Percentiles rank a stretch among this genome's conserved stretches.
These are phyloP conservation scores for Tylopilus intermedius DNA, from an alignment of 768 basidiomycete genomes.

Conservation along the genomic window DNA sequence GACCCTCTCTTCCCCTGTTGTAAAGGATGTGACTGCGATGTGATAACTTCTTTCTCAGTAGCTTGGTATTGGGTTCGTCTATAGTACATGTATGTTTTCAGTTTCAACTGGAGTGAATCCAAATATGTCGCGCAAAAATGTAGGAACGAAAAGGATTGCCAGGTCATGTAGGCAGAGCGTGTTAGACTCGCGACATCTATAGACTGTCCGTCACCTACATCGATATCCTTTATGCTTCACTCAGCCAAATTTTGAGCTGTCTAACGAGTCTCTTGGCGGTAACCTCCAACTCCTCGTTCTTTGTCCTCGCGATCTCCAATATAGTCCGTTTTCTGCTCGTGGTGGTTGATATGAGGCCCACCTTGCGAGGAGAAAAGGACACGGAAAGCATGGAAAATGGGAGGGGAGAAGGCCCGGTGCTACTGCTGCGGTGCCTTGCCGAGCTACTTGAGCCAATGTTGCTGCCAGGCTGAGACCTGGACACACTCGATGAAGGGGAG, in stretches of 20 bases:
- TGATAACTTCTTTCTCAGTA: too few species aligned
- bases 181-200: background rate
- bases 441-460: conserved; percentile 5
- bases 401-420: conserved; percentile 14
- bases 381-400: conserved; percentile 36
- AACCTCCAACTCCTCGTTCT: conserved; percentile 54
- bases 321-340: conserved; percentile 46
- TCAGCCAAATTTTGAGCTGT: conserved; percentile 44
- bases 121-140: background rate
- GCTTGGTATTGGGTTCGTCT: too few species aligned
- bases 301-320: conserved; percentile 45
- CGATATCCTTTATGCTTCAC: conserved; percentile 7
- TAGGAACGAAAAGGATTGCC: background rate
- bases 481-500: conserved; percentile 2
- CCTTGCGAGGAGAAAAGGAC: conserved; percentile 37
- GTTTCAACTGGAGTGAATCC: background rate
- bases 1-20: too few species aligned
- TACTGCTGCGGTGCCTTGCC: background rate
- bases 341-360: conserved; percentile 33
- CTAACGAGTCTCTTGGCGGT: conserved; percentile 49
- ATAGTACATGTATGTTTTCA: too few species aligned
- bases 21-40: too few species aligned
- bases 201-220: background rate
- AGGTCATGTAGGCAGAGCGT: background rate
- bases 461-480: background rate